These are phyloP conservation scores for Calcarisporium arbuscula DNA, from an alignment of 2,329 filamentous ascomycete genomes.

Conservation along the genomic window DNA sequence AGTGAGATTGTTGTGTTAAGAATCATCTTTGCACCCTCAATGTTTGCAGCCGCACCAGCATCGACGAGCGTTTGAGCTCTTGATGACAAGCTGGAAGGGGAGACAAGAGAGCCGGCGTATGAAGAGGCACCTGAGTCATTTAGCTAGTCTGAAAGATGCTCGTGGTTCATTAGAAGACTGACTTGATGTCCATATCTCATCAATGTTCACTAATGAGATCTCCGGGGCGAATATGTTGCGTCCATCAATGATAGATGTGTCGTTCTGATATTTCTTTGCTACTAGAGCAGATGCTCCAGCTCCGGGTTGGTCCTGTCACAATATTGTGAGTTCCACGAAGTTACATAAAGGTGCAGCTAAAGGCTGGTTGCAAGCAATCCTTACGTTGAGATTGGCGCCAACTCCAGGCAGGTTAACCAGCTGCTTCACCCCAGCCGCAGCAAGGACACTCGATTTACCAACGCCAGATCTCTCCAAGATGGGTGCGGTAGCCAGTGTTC, in stretches of 20 bases:
- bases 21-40: slow-evolving; percentile 12
- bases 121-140: slow-evolving; percentile 3
- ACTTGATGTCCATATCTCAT: slow-evolving; percentile 14
- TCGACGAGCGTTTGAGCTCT: slow-evolving; percentile 14
- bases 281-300: slow-evolving; percentile 12
- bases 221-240: slow-evolving; percentile 13
- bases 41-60: slow-evolving; percentile 14
- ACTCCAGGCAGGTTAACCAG: slow-evolving; percentile 50
- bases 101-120: slow-evolving; percentile 3
- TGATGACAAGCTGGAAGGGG: slow-evolving; percentile 3
- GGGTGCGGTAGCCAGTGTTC: slow-evolving; percentile 10
- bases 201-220: slow-evolving; percentile 15
- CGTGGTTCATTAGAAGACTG: too few relatives aligned
- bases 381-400: slow-evolving; percentile 23
- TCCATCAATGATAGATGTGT: slow-evolving; percentile 14
- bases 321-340: not conserved
- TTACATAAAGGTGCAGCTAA: too few relatives aligned
- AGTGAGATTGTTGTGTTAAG: slow-evolving; percentile 16
- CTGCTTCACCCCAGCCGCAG: slow-evolving; percentile 37
- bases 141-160: too few relatives aligned
- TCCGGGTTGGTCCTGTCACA: slow-evolving; percentile 15
- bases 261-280: slow-evolving; percentile 11
- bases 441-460: slow-evolving; percentile 40
- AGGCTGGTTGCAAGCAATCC: too few relatives aligned
- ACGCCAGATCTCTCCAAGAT: slow-evolving; percentile 51